These are phyloP conservation scores for Beauveria medogensis DNA, from an alignment of 2,329 filamentous ascomycete species.

Conservation along the genomic window DNA sequence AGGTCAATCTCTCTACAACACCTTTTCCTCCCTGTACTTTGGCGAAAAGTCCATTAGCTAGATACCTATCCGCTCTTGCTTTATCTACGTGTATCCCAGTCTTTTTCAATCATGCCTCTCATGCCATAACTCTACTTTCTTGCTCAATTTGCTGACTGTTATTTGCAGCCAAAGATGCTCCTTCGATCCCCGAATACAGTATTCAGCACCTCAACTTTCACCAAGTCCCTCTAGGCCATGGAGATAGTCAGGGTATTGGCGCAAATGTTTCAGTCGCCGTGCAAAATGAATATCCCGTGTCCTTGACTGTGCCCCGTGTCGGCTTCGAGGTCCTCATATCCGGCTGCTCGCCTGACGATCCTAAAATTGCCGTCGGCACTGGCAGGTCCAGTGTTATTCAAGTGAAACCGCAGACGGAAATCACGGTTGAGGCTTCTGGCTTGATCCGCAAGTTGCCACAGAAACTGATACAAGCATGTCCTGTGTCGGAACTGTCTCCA, in stretches of 20 bases:
- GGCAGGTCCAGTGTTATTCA: constrained; percentile 60
- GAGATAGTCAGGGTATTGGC: constrained; percentile 58
- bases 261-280: constrained; percentile 69
- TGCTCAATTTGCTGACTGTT: constrained; percentile 26
- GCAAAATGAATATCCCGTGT: constrained; percentile 70
- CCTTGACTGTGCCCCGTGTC: constrained; percentile 68
- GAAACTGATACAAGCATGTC: constrained; percentile 64
- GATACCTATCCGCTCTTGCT: constrained; percentile 11
- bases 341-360: constrained; percentile 64
- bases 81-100: constrained; percentile 5
- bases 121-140: constrained; percentile 12
- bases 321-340: constrained; percentile 79
- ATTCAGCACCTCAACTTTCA: constrained; percentile 73
- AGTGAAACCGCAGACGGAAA: constrained; percentile 58
- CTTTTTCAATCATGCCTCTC: not conserved
- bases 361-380: constrained; percentile 70
- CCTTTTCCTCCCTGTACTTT: constrained; percentile 53
- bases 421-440: constrained; percentile 63
- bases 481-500: constrained; percentile 69
- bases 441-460: constrained; percentile 67
- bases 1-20: constrained; percentile 67
- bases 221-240: constrained; percentile 50
- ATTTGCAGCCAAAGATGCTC: constrained; percentile 58
- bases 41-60: constrained; percentile 43
- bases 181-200: constrained; percentile 71